Evolutionary conservation across 2,329 filamentous ascomycete genomes (phyloP), one percentile per base, ranked within the genome.

Genomic region (Colletotrichum lini): DNA sequence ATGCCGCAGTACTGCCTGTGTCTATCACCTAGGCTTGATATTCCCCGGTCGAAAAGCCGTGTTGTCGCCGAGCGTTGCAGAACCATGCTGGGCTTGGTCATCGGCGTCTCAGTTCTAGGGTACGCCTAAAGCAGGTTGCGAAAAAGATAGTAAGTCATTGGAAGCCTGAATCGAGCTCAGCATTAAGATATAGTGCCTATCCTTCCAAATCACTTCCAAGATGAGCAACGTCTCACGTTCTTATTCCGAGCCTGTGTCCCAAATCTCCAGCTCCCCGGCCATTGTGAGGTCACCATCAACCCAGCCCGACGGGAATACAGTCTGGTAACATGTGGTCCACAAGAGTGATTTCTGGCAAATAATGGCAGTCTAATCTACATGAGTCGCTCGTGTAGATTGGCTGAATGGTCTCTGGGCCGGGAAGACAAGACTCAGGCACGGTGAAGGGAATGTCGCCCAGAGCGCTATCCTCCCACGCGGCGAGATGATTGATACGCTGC

Each of bases 401-500:
- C 47, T 16, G 47, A 18, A 63, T 78, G 50, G 78, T 78, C 58
- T 76, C 74, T 74, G 75, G 78, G 16, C 70, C 73, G n/a, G 76
- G 76, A 7, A 53, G 58, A 59, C 79, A 80, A 1, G 68, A 21
- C 3, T 76, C 70, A 2, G 77, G 73, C 4, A 78, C 45, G 2
- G 68, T 54, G 47, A 80, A 80, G 0, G 77, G 78, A 13, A 79
- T 56, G 57, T 74, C 65, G 38, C 70, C 65, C 21, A 77, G 59
- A 4, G 52, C 58, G 12, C 75, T 72, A 18, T 57, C 30, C 13
- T 69, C 54, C 78, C 78, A 80, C 3, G 77, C 73, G 42, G 76
- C 75, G 4, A 67, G 63, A 4, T 75, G 50, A 59, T 80, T 76
- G 68, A 80, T 80, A 15, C 78, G 74, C 47, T 79, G 47, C 5